These are phyloP conservation scores for Aspergillus eucalypticola DNA, from an alignment of 2,329 filamentous ascomycete species.

Conservation along the genomic window DNA sequence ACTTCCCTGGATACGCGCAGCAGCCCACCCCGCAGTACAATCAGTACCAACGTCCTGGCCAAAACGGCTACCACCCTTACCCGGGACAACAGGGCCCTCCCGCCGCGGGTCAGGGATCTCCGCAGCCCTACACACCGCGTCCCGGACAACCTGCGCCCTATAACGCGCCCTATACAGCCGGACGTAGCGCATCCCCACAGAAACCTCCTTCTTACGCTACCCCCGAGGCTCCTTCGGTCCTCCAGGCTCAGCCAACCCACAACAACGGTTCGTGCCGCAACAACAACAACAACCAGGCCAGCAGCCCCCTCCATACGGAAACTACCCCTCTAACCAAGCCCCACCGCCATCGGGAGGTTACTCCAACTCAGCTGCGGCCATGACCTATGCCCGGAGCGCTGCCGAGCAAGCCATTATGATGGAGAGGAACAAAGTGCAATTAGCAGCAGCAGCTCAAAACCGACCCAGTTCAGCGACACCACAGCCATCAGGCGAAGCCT, in stretches of 20 bases:
- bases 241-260: constrained; percentile 30
- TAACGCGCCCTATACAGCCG: constrained; percentile 28
- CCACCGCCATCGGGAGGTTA: constrained; percentile 32
- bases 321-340: constrained; percentile 34
- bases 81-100: constrained; percentile 31
- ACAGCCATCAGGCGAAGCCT: constrained; percentile 33
- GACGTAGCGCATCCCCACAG: constrained; percentile 36
- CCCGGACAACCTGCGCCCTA: constrained; percentile 35
- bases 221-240: constrained; percentile 39
- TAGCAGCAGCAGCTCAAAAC: constrained; percentile 34
- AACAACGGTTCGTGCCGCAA: constrained; percentile 34
- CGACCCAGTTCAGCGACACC: constrained; percentile 32
- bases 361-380: constrained; percentile 37
- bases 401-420: constrained; percentile 43
- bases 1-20: constrained; percentile 38
- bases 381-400: constrained; percentile 41
- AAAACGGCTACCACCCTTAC: constrained; percentile 40
- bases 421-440: constrained; percentile 41
- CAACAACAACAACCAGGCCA: constrained; percentile 28
- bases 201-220: constrained; percentile 34
- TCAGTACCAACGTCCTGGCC: constrained; percentile 41
- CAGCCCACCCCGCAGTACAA: constrained; percentile 36
- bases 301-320: constrained; percentile 27
- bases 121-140: constrained; percentile 39
- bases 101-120: constrained; percentile 33